These are phyloP conservation scores for Bolboschoenus planiculmis DNA, from an alignment of 176 grass and related monocot genomes.

Conservation along the genomic window DNA sequence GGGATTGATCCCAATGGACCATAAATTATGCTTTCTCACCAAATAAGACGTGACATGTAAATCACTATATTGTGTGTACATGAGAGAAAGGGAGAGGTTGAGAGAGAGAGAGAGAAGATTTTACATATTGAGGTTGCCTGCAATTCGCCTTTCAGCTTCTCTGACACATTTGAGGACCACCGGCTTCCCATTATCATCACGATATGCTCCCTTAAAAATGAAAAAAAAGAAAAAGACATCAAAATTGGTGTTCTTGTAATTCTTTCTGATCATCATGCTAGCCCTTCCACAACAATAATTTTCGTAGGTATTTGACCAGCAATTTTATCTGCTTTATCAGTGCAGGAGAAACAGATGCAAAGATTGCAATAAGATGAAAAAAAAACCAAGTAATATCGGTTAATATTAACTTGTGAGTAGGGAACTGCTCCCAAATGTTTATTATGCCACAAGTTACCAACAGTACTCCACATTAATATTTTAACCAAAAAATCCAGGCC, in stretches of 20 bases:
- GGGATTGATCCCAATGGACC: conserved; percentile 16
- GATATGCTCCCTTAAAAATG: conserved; percentile 74
- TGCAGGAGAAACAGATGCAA: background rate
- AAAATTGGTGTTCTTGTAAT: background rate
- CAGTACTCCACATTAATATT: background rate
- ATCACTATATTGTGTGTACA: background rate
- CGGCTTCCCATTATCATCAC: conserved; percentile 79
- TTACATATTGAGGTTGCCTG: conserved; percentile 84
- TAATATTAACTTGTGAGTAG: background rate
- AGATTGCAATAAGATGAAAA: background rate
- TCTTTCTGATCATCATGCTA: background rate
- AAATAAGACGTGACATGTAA: background rate
- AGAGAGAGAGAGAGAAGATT: conserved; percentile 8
- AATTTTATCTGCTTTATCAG: background rate
- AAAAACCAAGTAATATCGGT: background rate
- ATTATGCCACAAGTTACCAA: background rate
- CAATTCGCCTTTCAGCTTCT: conserved; percentile 78
- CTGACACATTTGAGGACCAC: conserved; percentile 85
- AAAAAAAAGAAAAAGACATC: background rate
- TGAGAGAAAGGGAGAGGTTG: background rate
- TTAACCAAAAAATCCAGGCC: background rate
- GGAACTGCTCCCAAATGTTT: background rate
- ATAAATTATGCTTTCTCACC: background rate
- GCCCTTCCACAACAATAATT: background rate
- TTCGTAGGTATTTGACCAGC: background rate